Evolutionary conservation across 768 basidiomycete genomes (phyloP), one percentile per base, ranked within the genome.

Genomic region (Leccinum sublutescens): DNA sequence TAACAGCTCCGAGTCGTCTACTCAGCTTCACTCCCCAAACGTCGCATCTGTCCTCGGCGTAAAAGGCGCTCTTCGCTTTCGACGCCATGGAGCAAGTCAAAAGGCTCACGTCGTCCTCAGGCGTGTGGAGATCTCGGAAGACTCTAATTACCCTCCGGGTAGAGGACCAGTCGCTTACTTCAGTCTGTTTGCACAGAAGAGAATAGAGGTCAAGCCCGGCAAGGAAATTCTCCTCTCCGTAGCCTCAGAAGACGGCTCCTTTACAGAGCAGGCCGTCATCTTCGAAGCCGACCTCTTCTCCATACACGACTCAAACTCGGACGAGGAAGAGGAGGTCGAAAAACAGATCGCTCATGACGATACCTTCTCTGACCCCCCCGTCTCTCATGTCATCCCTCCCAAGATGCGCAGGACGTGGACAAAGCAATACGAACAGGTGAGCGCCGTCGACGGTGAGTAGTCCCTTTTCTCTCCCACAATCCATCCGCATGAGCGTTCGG

Each of bases 61-160:
- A 68, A 83, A 83, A 71, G 83, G 82, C 43, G 68, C 75, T 52
- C 75, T 89, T 66, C 87, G 86, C 66, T 81, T 89, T 74, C 81
- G 84, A 62, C 82, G 79, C 62, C 87, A 88, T 79, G 81, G 83
- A 25, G 80, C 81, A 62, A 83, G 78, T 56, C 84, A 86, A 66
- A 89, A 88, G 70, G 80, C 88, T 27, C 88, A 89, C 73, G 79
- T 86, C 63, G 75, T 88, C 63, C 72, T 89, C 48, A 79, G 83
- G 76, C 86, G 86, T 72, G 86, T 86, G 62, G 78, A 78, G 61
- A 56, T 75, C 19, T 70, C 79, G 12, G 80, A 81, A 27, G 77
- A 81, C 63, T 74, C 80, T 10, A 71, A 66, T 55, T 79, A 79
- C 54, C 78, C 78, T 54, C 78, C 68, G 10, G 72, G 75, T n/a